Base-by-base conservation (phyloP, 1,284 basidiomycete genomes). In the Leccinum griseonigrum region DNA sequence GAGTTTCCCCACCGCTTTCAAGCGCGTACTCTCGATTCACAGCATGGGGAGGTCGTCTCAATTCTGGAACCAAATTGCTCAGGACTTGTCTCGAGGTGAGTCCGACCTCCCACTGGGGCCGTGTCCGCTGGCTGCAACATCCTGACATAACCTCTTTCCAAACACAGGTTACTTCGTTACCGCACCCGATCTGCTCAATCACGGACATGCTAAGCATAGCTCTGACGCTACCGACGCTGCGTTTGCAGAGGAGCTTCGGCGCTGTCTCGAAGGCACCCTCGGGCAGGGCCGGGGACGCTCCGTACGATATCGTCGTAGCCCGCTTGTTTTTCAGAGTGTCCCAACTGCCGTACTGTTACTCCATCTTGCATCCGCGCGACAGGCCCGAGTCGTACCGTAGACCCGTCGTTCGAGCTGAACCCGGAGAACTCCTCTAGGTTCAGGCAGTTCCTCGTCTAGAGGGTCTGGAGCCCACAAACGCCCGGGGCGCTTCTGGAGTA, bases 181-280 rank as follows among this genome's bases (percentile, higher is more conserved):
- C 0, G 62, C 65, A 9, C 67, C 69, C n/a, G 59, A 71, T 51
- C 26, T 70, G 3, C 64, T 67, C 22, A 66, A 66, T 7, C 70
- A 70, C 13, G 68, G 69, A 8, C 48, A 4, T 53, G 61, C 68
- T 3, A 40, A 46, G 28, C 62, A 58, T 26, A 4, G 57, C 4
- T 54, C 56, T 3, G 65, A 58, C 22, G 65, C 65, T 46, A 61
- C 68, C n/a, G 14, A 67, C 18, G 26, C 55, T 6, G 63, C 67
- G 1, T 8, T 71, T 3, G 59, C 18, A 8, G 36, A 65, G 1
- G 64, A 60, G 22, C 61, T 70, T 31, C 26, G 9, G 2, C 66
- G 60, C 1, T 31, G 61, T 34, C 43, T 69, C 3, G 13, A 48
- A 26, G 22, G 40, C 7, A 0, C 31, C 31, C 31, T 9, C 9